Evolutionary conservation across 768 basidiomycete genomes (phyloP).

Genomic region (Crassisporium funariophilum): DNA sequence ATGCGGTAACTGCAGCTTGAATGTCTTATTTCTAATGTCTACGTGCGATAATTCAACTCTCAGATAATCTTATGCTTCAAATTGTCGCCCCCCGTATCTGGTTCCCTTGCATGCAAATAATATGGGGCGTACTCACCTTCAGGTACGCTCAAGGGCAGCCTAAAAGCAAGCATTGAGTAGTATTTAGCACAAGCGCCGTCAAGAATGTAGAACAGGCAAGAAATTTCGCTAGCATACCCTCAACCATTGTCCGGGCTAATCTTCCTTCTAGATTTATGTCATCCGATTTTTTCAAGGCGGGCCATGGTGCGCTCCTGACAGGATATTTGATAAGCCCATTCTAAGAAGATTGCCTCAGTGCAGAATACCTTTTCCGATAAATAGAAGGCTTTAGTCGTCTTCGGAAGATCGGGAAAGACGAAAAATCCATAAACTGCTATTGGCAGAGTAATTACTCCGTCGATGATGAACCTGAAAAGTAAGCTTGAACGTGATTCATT

Average conservation of each 20-base stretch:
- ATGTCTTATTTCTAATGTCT: neutral
- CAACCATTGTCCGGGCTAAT: neutral
- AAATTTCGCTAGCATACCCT: neutral
- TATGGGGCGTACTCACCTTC: slow-evolving; percentile 69
- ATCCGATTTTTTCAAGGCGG: slow-evolving; percentile 75
- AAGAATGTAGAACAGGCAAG: slow-evolving; percentile 57
- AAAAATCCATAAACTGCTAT: slow-evolving; percentile 73
- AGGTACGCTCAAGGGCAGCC: slow-evolving; percentile 36
- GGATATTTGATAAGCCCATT: no score
- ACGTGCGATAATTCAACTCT: slow-evolving; percentile 8
- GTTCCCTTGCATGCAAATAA: slow-evolving; percentile 65
- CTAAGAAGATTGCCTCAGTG: no score
- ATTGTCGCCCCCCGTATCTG: slow-evolving; percentile 63
- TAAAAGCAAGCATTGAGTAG: neutral
- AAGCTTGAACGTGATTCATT: slow-evolving; percentile 3
- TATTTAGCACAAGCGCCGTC: slow-evolving; percentile 53
- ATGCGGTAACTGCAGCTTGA: slow-evolving; percentile 6
- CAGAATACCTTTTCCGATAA: slow-evolving; percentile 60
- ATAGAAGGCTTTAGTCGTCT: slow-evolving; percentile 65
- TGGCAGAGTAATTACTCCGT: slow-evolving; percentile 71
- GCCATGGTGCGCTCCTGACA: no score
- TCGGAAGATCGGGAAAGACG: slow-evolving; percentile 72
- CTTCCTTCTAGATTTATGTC: slow-evolving; percentile 52
- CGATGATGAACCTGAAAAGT: slow-evolving; percentile 58
- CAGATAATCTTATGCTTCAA: slow-evolving; percentile 70